These are phyloP conservation scores for Cercospora sojina DNA, from an alignment of 2,329 filamentous ascomycete species.

Conservation along the genomic window DNA sequence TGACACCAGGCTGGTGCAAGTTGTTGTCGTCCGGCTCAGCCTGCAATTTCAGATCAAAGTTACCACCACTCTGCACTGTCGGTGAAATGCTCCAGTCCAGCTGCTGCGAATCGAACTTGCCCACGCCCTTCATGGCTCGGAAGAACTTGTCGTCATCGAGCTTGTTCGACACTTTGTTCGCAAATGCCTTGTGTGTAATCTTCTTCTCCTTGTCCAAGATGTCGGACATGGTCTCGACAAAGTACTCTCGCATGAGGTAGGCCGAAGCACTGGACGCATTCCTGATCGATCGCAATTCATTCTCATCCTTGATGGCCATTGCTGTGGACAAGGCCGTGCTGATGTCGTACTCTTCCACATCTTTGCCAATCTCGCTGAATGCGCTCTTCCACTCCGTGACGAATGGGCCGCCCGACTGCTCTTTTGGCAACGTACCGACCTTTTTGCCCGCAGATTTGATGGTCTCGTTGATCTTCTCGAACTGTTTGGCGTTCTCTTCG, in stretches of 20 bases:
- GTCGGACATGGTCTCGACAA: conserved; percentile 96
- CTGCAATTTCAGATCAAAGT: conserved; percentile 83
- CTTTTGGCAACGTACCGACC: conserved; percentile 81
- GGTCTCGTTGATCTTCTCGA: conserved; percentile 75
- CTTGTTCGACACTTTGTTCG: conserved; percentile 86
- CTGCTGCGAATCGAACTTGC: conserved; percentile 81
- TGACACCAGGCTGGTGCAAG: conserved; percentile 80
- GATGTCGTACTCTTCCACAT: conserved; percentile 85
- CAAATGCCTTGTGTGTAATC: conserved; percentile 81
- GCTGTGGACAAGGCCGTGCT: conserved; percentile 77
- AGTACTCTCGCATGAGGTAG: conserved; percentile 91
- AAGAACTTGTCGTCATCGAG: conserved; percentile 94
- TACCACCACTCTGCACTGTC: conserved; percentile 84
- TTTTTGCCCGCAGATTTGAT: conserved; percentile 92
- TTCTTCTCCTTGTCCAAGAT: conserved; percentile 96
- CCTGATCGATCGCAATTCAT: conserved; percentile 88
- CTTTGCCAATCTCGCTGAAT: conserved; percentile 75
- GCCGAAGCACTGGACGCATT: conserved; percentile 93
- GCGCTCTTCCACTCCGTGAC: conserved; percentile 93
- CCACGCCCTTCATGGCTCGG: conserved; percentile 77
- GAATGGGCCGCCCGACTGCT: conserved; percentile 81
- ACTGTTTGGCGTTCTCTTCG: conserved; percentile 86
- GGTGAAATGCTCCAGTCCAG: conserved; percentile 93
- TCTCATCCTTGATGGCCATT: conserved; percentile 91
- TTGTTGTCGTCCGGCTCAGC: conserved; percentile 75